phyloP scores from a whole-genome alignment of 1,139 yeast species.

The Candida neerlandica region DNA sequence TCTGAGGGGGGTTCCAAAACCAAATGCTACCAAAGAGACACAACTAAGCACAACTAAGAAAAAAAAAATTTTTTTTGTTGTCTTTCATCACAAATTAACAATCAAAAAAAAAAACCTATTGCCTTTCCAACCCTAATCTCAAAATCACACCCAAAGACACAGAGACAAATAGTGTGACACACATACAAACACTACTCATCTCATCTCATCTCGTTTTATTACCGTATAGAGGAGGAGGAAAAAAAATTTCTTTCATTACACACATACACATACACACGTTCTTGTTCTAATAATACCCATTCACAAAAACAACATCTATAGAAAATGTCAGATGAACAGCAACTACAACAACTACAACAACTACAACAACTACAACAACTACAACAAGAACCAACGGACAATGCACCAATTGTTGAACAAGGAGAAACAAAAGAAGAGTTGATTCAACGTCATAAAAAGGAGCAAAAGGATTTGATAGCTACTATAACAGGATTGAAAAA shows the following conservation, averaged over 20 bases:
- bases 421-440: conserved; percentile 46
- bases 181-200: conserved; percentile 3
- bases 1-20: no score
- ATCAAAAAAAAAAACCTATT: no score
- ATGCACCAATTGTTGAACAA: no score
- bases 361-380: neutral
- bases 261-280: neutral
- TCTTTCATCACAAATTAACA: neutral
- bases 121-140: conserved; percentile 1
- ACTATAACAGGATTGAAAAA: conserved; percentile 75
- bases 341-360: neutral
- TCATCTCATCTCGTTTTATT: conserved; percentile 4
- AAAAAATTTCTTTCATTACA: neutral
- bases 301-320: neutral
- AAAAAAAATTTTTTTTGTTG: neutral
- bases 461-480: conserved; percentile 64
- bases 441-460: conserved; percentile 66
- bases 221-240: no score
- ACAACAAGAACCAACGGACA: no score
- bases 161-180: neutral
- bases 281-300: neutral
- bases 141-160: neutral
- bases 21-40: no score
- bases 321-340: conserved; percentile 3
- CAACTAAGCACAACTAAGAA: neutral